These are phyloP conservation scores for Pseudocercospora pini-densiflorae DNA, from an alignment of 2,329 filamentous ascomycete species.

Conservation along the genomic window DNA sequence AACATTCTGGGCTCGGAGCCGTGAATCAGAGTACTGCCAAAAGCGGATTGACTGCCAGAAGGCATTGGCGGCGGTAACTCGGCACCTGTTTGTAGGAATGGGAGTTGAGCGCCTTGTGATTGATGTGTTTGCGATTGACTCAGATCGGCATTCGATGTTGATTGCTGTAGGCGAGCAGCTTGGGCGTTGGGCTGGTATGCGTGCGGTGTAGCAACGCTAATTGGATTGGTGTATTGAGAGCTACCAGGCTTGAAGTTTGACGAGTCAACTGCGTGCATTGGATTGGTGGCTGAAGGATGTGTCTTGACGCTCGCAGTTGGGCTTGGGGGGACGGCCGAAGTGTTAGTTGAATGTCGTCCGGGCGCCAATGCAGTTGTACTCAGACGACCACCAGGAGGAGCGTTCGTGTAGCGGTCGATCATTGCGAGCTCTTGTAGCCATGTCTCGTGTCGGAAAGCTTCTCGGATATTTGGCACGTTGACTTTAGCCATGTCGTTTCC, in stretches of 20 bases:
- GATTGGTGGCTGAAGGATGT: constrained; percentile 45
- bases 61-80: constrained; percentile 13
- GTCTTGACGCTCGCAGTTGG: constrained; percentile 48
- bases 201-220: constrained; percentile 38
- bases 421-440: constrained; percentile 81
- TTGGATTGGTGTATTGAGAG: constrained; percentile 25
- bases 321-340: constrained; percentile 32
- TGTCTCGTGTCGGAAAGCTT: constrained; percentile 88
- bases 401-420: constrained; percentile 54
- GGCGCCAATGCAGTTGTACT: constrained; percentile 38
- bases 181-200: constrained; percentile 38
- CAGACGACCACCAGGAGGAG: constrained; percentile 23
- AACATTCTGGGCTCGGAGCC: constrained; percentile 71
- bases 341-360: constrained; percentile 20
- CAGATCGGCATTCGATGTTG: constrained; percentile 4
- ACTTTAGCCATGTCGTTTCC: constrained; percentile 96
- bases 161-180: constrained; percentile 40
- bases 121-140: constrained; percentile 19
- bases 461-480: constrained; percentile 91
- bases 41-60: constrained; percentile 43
- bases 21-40: constrained; percentile 49
- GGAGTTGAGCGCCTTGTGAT: neutral
- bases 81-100: constrained; percentile 6
- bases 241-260: constrained; percentile 26
- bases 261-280: constrained; percentile 29